phyloP scores from a whole-genome alignment of 2,329 filamentous ascomycete species.

The Alternaria conjuncta region DNA sequence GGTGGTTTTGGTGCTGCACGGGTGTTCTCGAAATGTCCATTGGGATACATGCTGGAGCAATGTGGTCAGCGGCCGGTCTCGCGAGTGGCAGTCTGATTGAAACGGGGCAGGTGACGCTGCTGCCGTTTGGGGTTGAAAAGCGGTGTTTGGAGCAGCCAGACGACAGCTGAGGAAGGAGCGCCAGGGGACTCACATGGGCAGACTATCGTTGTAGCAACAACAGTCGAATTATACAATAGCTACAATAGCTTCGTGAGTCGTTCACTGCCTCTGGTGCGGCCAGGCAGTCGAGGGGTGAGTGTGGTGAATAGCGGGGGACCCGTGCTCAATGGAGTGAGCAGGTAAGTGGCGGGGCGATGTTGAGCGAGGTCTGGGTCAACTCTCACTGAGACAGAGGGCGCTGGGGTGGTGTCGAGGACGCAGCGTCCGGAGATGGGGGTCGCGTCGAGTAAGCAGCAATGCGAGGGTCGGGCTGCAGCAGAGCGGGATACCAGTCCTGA shows the following conservation, averaged over 20 bases:
- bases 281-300: slow-evolving; percentile 11
- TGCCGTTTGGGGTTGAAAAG: not conserved
- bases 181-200: slow-evolving; percentile 33
- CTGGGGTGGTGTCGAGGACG: slow-evolving; percentile 3
- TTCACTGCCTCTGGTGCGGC: slow-evolving; percentile 15
- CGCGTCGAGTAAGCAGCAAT: slow-evolving; percentile 22
- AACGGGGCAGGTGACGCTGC: not conserved
- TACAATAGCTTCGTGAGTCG: slow-evolving; percentile 17
- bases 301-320: slow-evolving; percentile 42
- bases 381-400: not conserved
- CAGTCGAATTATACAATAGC: slow-evolving; percentile 9
- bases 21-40: slow-evolving; percentile 89
- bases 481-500: slow-evolving; percentile 12
- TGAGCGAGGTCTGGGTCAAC: not conserved
- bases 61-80: slow-evolving; percentile 15
- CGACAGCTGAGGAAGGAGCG: slow-evolving; percentile 2
- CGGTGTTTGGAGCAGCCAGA: not conserved
- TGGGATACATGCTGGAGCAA: slow-evolving; percentile 62
- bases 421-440: slow-evolving; percentile 11
- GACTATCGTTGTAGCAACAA: slow-evolving; percentile 27
- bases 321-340: slow-evolving; percentile 17
- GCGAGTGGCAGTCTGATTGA: not conserved
- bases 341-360: slow-evolving; percentile 3
- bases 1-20: slow-evolving; percentile 92
- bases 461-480: slow-evolving; percentile 17